Evolutionary conservation across 1,139 yeast species (phyloP).

Genomic region (Groenewaldozyma auringiensis): DNA sequence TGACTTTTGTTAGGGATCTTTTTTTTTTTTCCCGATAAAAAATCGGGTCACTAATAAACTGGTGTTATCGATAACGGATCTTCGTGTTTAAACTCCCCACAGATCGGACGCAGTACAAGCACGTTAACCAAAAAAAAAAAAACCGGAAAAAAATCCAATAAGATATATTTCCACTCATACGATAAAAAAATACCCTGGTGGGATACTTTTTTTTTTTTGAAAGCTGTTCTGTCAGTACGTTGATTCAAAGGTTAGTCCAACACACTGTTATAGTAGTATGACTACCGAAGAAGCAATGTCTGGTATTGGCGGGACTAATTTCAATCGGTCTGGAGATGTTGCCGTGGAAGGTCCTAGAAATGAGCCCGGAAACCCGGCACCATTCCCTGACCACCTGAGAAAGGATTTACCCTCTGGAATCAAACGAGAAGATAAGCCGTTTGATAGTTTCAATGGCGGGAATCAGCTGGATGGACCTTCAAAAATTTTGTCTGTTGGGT

Average conservation of each 20-base stretch:
- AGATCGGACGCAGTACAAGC: too few species aligned
- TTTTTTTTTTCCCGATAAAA: too few species aligned
- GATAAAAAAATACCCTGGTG: too few species aligned
- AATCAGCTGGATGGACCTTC: constrained; percentile 1
- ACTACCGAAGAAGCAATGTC: neutral
- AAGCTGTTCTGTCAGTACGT: too few species aligned
- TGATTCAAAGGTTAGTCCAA: neutral
- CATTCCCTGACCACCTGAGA: neutral
- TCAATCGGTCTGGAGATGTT: constrained; percentile 5
- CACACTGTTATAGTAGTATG: neutral
- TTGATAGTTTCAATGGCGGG: constrained; percentile 7
- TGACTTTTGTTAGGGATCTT: too few species aligned
- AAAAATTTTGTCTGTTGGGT: neutral
- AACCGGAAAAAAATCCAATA: too few species aligned
- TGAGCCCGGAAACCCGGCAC: neutral
- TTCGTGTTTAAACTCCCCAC: neutral
- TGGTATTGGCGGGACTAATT: constrained; percentile 3
- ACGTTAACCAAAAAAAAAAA: too few species aligned
- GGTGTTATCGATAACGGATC: neutral
- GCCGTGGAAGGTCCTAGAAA: neutral
- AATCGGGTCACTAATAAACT: neutral
- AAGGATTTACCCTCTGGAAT: too few species aligned
- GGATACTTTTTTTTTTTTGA: too few species aligned
- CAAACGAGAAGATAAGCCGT: neutral
- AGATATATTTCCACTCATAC: too few species aligned